phyloP scores from a whole-genome alignment of 2,329 filamentous ascomycete species.

The Ampelomyces quisqualis region DNA sequence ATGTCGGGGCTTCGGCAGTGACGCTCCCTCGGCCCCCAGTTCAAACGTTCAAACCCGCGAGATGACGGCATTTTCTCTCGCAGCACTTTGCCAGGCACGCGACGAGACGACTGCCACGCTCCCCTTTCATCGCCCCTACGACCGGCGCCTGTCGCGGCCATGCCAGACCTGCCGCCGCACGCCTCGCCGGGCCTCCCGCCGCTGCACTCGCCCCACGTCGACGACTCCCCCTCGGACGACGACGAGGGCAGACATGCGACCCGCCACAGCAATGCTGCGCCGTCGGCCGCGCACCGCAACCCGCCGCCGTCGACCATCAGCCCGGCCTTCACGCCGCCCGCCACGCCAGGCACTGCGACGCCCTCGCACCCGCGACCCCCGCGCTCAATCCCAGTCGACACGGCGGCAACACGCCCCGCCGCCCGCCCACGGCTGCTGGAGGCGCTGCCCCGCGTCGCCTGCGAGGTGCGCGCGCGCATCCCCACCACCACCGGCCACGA shows the following conservation, averaged over 20 bases:
- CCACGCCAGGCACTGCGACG: constrained; percentile 37
- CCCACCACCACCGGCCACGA: constrained; percentile 88
- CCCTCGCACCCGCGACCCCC: constrained; percentile 40
- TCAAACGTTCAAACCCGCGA: background rate
- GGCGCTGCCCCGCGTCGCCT: constrained; percentile 80
- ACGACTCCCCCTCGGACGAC: constrained; percentile 24
- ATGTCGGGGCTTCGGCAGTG: background rate
- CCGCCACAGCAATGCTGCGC: constrained; percentile 6
- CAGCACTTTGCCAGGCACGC: too few species aligned
- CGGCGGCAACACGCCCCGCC: constrained; percentile 34
- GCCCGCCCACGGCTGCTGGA: constrained; percentile 72
- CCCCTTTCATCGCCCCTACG: too few species aligned
- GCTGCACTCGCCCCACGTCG: constrained; percentile 56
- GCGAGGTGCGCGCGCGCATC: constrained; percentile 90
- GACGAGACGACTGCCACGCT: too few species aligned
- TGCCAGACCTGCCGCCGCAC: constrained; percentile 59
- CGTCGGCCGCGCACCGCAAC: constrained; percentile 12
- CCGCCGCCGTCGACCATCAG: constrained; percentile 49
- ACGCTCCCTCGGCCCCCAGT: background rate
- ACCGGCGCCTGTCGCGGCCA: constrained; percentile 29
- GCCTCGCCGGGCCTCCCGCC: constrained; percentile 54
- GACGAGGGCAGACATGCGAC: constrained; percentile 22
- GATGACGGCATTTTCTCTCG: background rate
- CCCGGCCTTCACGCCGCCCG: constrained; percentile 49
- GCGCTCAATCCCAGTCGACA: constrained; percentile 48